phyloP scores from a whole-genome alignment of 1,284 basidiomycete species.

The Rhodotorula sp. region DNA sequence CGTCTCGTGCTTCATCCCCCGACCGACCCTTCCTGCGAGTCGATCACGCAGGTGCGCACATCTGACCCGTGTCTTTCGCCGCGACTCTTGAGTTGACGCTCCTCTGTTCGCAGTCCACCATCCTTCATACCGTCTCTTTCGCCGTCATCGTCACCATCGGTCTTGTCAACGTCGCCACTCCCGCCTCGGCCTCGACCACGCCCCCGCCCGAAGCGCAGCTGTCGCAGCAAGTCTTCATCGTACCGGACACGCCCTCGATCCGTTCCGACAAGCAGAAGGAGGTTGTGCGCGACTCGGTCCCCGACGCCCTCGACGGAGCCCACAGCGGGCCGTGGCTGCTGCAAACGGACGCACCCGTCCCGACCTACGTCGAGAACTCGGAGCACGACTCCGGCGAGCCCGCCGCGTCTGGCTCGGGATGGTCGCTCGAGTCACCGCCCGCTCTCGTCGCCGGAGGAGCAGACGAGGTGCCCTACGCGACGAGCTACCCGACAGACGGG shows the following conservation, averaged over 20 bases:
- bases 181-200: not conserved
- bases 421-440: not conserved
- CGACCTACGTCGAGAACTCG: slow-evolving; percentile 32
- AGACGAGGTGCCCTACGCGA: not conserved
- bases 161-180: slow-evolving; percentile 6
- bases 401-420: not conserved
- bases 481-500: not conserved
- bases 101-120: slow-evolving; percentile 23
- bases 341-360: slow-evolving; percentile 31
- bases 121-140: slow-evolving; percentile 35
- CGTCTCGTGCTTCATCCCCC: slow-evolving; percentile 35
- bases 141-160: slow-evolving; percentile 30
- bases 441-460: not conserved
- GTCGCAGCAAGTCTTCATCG: slow-evolving; percentile 26
- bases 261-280: slow-evolving; percentile 36
- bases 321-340: slow-evolving; percentile 4
- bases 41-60: slow-evolving; percentile 31
- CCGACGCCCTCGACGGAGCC: too few relatives aligned
- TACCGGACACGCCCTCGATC: slow-evolving; percentile 17
- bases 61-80: too few relatives aligned
- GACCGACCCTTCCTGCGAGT: slow-evolving; percentile 25
- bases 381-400: slow-evolving; percentile 19
- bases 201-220: slow-evolving; percentile 10
- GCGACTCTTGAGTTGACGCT: not conserved
- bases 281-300: slow-evolving; percentile 2